Conservation (phyloP, 495 filamentous ascomycete species). For the Peziza echinospora region DNA sequence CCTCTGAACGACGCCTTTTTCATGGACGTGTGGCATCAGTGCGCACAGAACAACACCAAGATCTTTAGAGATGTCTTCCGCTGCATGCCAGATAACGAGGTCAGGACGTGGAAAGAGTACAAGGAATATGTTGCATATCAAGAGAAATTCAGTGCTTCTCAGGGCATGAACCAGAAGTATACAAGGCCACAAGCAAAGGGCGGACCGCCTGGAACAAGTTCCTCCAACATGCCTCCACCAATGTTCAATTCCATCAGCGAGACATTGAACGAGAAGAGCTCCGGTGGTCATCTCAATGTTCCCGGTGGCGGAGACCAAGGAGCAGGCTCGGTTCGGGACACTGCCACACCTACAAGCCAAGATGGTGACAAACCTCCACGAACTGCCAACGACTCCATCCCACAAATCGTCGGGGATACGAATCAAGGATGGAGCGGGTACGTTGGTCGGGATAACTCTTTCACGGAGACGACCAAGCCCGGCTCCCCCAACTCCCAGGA, state of each 20-base stretch:
- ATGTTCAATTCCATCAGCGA: conserved; percentile 17
- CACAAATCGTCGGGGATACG: too few relatives aligned
- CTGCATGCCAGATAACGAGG: conserved; percentile 89
- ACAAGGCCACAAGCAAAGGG: conserved; percentile 26
- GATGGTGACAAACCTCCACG: too few relatives aligned
- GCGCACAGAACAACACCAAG: conserved; percentile 85
- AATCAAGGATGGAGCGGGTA: conserved; percentile 18
- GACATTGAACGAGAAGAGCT: conserved; percentile 10
- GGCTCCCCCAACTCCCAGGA: conserved; percentile 5
- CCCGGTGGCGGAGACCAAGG: too few relatives aligned
- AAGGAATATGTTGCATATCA: conserved; percentile 65
- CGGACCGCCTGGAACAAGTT: conserved; percentile 26
- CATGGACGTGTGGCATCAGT: conserved; percentile 66
- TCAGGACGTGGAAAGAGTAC: conserved; percentile 84
- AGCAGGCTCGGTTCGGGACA: too few relatives aligned
- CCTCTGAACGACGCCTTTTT: conserved; percentile 68
- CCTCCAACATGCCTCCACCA: conserved; percentile 6
- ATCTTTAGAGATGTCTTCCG: conserved; percentile 85
- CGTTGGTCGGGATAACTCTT: conserved; percentile 7
- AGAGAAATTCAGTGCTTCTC: conserved; percentile 50
- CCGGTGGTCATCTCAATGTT: too few relatives aligned
- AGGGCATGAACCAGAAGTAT: conserved; percentile 28
- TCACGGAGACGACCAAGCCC: conserved; percentile 5
- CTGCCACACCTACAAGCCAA: too few relatives aligned
- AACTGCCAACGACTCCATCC: too few relatives aligned